Evolutionary conservation across 192 early-diverging fungal genomes (phyloP), one percentile per base, ranked within the genome.

Genomic region (Paraglomus occultum): DNA sequence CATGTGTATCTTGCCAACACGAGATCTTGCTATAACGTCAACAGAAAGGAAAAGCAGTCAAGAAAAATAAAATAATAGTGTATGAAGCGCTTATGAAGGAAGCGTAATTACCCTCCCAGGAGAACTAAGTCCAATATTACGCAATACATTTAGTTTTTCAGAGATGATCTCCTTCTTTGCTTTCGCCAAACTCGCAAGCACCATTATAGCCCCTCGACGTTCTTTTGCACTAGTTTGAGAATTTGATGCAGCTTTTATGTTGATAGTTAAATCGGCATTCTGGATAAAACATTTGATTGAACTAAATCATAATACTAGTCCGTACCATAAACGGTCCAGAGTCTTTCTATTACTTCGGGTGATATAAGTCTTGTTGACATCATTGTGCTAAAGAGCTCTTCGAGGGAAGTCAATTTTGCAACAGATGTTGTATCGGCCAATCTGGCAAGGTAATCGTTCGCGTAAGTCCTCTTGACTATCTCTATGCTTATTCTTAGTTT

Each of bases 351-450:
- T 0, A 95, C 86, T 10, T 81, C 71, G 6, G 82, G 77, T 12
- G 85, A 72, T 44, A 99, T 91, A 65, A 76, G 73, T 15, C 76
- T 76, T 45, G 88, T 87, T n/a, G 74, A 57, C 79, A 92, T 84
- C 73, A 97, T 84, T 12, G 85, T 88, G 38, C 86, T 88, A 39
- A 99, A 74, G 5, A 99, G 79, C 76, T 96, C 90, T 64, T 99
- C 97, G 39, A 99, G 80, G 5, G 95, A 98, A 0, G 94, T 98
- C 38, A 96, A 80, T 76, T 99, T 95, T 0, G 96, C 93, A 68
- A 98, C 76, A 17, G 90, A 95, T 5, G 94, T 88, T 55, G 86
- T 87, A 76, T 87, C 87, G 4, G 95, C 94, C 47, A 99, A 79
- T 31, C 91, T 92, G 52, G 76, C 75, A 14, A 80, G 61, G 50